Conservation (phyloP, 257 asterid genomes). For the Petunia secreta region DNA sequence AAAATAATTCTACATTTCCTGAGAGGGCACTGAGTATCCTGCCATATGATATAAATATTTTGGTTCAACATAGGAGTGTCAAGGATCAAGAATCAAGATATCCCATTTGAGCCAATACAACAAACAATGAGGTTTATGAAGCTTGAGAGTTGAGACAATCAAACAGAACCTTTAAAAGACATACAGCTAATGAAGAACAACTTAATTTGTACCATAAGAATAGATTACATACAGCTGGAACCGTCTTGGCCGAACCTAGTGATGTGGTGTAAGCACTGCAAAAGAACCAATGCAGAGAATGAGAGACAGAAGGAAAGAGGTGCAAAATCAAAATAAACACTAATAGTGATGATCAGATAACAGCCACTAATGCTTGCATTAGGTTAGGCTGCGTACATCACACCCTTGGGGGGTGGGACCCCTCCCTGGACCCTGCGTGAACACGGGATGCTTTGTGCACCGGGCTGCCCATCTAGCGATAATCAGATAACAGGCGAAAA, state of each 20-base stretch:
- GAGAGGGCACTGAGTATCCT: not conserved
- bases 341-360: not conserved
- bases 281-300: conserved; percentile 22
- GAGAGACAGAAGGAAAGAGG: not conserved
- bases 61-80: not conserved
- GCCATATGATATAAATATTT: not conserved
- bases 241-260: conserved; percentile 40
- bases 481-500: not conserved
- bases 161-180: not conserved
- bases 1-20: conserved; percentile 3
- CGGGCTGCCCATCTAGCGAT: not conserved
- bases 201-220: conserved; percentile 35
- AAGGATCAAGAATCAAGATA: not conserved
- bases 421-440: no score
- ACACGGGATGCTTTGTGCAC: no score
- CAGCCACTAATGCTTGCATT: no score
- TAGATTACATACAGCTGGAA: conserved; percentile 35
- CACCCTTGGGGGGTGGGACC: no score
- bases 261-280: conserved; percentile 56
- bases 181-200: conserved; percentile 6
- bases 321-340: conserved; percentile 9
- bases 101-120: not conserved
- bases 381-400: no score
- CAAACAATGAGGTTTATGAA: not conserved
- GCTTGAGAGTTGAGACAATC: not conserved